Evolutionary conservation across 768 basidiomycete genomes (phyloP).

Genomic region (Suillus cothurnatus): DNA sequence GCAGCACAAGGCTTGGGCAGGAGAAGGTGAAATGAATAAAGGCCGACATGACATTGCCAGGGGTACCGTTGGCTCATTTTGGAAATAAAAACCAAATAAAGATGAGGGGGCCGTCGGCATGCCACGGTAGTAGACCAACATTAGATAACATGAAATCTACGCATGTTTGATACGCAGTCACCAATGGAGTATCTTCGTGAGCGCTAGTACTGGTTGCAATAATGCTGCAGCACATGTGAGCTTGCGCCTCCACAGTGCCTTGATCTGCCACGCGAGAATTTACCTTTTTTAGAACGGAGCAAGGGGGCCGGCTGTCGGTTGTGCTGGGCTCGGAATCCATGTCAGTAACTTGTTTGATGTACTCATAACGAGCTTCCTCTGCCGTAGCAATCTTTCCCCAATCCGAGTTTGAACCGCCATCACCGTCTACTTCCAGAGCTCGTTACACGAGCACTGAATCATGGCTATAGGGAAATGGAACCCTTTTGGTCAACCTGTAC

Average conservation of each 20-base stretch:
- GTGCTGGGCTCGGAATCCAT: slow-evolving; percentile 20
- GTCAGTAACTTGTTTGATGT: slow-evolving; percentile 16
- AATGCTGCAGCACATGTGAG: slow-evolving; percentile 4
- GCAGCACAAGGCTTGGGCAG: background rate
- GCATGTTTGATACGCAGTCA: background rate
- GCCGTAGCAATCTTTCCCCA: slow-evolving; percentile 18
- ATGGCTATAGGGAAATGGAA: slow-evolving; percentile 44
- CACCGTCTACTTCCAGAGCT: slow-evolving; percentile 3
- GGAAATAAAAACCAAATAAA: background rate
- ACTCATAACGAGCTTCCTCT: slow-evolving; percentile 6
- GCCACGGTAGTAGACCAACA: background rate
- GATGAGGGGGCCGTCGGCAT: background rate
- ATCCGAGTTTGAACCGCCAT: slow-evolving; percentile 12
- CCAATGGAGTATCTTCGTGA: background rate
- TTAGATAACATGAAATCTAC: background rate
- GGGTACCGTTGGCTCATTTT: background rate
- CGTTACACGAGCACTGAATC: slow-evolving; percentile 7
- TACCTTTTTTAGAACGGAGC: slow-evolving; percentile 16
- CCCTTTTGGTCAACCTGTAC: slow-evolving; percentile 33
- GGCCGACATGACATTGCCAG: slow-evolving; percentile 1
- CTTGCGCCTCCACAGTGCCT: slow-evolving; percentile 10
- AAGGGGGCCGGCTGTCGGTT: slow-evolving; percentile 17
- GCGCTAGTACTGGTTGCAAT: background rate
- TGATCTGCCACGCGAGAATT: slow-evolving; percentile 9
- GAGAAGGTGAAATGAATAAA: background rate